Conservation (phyloP, 371 early-diverging fungal genomes). For the Apophysomyces sp. region DNA sequence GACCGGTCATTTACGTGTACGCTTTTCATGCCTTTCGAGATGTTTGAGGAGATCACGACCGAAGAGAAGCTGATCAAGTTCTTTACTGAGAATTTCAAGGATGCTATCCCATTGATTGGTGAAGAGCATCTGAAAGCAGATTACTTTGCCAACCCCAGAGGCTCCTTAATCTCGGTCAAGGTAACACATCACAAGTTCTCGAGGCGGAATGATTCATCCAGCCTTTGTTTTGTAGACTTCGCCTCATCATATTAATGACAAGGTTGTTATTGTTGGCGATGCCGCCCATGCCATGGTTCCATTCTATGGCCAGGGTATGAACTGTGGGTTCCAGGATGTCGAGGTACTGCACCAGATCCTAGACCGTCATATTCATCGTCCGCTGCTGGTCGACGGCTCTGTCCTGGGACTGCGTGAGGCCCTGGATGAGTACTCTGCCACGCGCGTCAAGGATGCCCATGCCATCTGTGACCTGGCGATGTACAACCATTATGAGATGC, state of each 20-base stretch:
- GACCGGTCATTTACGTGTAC: conserved; percentile 95
- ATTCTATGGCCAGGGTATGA: conserved; percentile 97
- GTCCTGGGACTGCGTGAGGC: conserved; percentile 51
- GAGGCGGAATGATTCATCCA: neutral
- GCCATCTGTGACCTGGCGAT: conserved; percentile 96
- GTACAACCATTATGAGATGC: conserved; percentile 96
- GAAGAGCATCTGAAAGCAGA: conserved; percentile 63
- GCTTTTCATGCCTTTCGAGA: conserved; percentile 89
- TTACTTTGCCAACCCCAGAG: conserved; percentile 84
- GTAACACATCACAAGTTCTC: conserved; percentile 20
- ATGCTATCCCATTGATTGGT: conserved; percentile 84
- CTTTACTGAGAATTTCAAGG: conserved; percentile 80
- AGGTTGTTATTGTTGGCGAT: conserved; percentile 88
- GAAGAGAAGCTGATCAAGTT: conserved; percentile 67
- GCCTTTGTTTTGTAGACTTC: conserved; percentile 49
- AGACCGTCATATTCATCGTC: conserved; percentile 49
- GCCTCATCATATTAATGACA: conserved; percentile 82
- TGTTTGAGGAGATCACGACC: conserved; percentile 80
- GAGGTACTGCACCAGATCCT: conserved; percentile 73
- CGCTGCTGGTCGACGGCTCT: conserved; percentile 9
- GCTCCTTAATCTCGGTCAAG: conserved; percentile 82
- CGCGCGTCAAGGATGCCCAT: conserved; percentile 77
- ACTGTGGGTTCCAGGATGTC: conserved; percentile 97
- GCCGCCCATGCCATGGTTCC: conserved; percentile 99
- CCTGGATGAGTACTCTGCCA: conserved; percentile 69